These are phyloP conservation scores for Termitomyces sp. DNA, from an alignment of 768 basidiomycete genomes.

Conservation along the genomic window DNA sequence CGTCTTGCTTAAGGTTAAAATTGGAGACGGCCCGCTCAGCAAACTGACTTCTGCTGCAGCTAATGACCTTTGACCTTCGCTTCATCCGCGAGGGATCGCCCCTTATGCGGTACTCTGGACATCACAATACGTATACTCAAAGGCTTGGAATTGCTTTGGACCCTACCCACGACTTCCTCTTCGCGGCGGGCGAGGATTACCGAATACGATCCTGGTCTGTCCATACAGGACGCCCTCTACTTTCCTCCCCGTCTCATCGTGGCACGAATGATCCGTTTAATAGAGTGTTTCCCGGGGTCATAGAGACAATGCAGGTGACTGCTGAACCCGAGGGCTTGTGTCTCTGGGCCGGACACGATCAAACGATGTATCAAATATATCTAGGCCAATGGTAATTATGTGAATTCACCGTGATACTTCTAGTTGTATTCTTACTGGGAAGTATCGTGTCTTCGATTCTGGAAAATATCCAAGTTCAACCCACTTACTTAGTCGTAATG, in stretches of 20 bases:
- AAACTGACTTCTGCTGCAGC: slow-evolving; percentile 26
- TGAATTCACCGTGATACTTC: not conserved
- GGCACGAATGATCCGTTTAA: slow-evolving; percentile 24
- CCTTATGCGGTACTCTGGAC: slow-evolving; percentile 41
- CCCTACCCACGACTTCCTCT: slow-evolving; percentile 49
- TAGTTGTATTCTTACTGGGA: not conserved
- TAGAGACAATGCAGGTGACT: slow-evolving; percentile 46
- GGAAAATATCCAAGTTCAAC: not conserved
- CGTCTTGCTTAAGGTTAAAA: slow-evolving; percentile 10
- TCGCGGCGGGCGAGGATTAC: slow-evolving; percentile 63
- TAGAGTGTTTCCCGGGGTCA: slow-evolving; percentile 26
- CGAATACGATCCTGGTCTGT: slow-evolving; percentile 68
- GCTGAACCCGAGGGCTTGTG: slow-evolving; percentile 31
- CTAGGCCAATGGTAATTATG: slow-evolving; percentile 21
- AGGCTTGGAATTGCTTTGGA: slow-evolving; percentile 56
- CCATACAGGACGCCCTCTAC: slow-evolving; percentile 40
- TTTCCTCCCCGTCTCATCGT: slow-evolving; percentile 8
- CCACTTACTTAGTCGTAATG: not conserved
- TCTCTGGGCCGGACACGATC: slow-evolving; percentile 50
- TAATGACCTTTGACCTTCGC: slow-evolving; percentile 59
- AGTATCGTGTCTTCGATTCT: not conserved
- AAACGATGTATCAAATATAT: slow-evolving; percentile 39
- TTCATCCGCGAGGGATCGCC: slow-evolving; percentile 41
- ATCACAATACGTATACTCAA: slow-evolving; percentile 48
- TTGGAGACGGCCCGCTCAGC: not conserved